These are phyloP conservation scores for Lycium ferocissimum DNA, from an alignment of 257 asterid genomes.

Conservation along the genomic window DNA sequence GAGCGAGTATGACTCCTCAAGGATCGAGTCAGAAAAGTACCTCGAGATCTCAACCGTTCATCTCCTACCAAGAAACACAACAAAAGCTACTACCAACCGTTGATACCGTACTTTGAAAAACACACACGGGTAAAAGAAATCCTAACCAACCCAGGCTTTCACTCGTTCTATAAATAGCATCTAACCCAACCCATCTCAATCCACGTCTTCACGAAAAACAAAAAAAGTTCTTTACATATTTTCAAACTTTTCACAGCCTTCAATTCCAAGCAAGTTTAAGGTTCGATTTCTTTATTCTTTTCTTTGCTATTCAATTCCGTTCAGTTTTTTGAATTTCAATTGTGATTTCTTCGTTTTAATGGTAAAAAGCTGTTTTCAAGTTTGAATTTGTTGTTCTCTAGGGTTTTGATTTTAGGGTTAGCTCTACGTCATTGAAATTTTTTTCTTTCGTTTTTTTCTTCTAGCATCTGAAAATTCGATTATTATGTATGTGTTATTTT, in stretches of 20 bases:
- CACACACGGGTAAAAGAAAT: conserved; percentile 4
- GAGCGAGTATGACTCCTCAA: not conserved
- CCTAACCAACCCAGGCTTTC: not conserved
- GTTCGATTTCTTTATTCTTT: not conserved
- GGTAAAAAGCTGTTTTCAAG: not conserved
- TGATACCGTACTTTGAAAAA: not conserved
- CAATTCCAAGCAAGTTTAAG: not conserved
- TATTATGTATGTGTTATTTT: too few relatives aligned
- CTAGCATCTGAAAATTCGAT: not conserved
- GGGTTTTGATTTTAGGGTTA: not conserved
- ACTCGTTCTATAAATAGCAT: conserved; percentile 25
- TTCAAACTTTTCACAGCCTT: not conserved
- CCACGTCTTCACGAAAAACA: not conserved
- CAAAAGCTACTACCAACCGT: not conserved
- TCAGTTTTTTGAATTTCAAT: too few relatives aligned
- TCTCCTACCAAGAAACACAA: not conserved
- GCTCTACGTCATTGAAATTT: too few relatives aligned
- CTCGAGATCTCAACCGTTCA: not conserved
- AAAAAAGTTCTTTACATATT: accelerated
- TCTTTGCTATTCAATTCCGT: not conserved
- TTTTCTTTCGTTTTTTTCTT: not conserved
- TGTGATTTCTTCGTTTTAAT: not conserved
- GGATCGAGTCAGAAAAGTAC: not conserved
- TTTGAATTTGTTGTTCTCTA: not conserved
- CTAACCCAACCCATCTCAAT: not conserved